phyloP scores from a whole-genome alignment of 1,284 basidiomycete genomes.

The Pseudozyma hubeiensis region DNA sequence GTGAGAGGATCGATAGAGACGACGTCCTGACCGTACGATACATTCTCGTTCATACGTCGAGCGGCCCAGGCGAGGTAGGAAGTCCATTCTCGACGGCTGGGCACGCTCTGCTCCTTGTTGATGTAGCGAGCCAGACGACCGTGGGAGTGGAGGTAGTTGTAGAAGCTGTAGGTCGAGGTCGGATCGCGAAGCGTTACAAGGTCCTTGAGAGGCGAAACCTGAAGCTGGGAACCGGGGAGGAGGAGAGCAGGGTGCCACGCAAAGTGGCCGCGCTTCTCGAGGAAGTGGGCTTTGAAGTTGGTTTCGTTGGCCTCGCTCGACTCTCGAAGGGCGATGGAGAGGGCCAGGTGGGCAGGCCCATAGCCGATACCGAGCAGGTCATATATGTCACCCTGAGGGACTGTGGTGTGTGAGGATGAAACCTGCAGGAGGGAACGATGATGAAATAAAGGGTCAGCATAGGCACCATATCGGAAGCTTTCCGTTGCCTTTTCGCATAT shows the following conservation, averaged over 20 bases:
- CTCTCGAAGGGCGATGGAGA: conserved; percentile 65
- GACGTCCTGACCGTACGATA: conserved; percentile 60
- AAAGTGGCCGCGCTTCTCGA: conserved; percentile 63
- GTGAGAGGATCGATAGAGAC: conserved; percentile 58
- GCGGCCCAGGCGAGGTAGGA: conserved; percentile 67
- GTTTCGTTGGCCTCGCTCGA: conserved; percentile 49
- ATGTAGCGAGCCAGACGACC: conserved; percentile 65
- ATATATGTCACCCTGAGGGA: conserved; percentile 49
- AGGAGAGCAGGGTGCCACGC: conserved; percentile 67
- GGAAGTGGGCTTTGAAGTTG: conserved; percentile 55
- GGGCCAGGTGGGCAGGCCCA: conserved; percentile 65
- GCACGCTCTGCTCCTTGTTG: conserved; percentile 65
- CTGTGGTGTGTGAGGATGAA: conserved; percentile 23
- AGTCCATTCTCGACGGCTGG: conserved; percentile 67
- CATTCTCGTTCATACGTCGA: conserved; percentile 56
- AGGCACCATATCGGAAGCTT: too few relatives aligned
- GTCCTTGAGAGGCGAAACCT: conserved; percentile 68
- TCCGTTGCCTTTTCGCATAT: too few relatives aligned
- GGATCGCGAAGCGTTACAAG: conserved; percentile 67
- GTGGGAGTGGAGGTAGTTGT: conserved; percentile 65
- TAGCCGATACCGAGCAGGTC: conserved; percentile 66
- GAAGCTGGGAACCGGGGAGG: conserved; percentile 66
- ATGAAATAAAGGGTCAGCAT: too few relatives aligned
- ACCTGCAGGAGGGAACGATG: conserved; percentile 5
- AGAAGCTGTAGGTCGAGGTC: conserved; percentile 64